Evolutionary conservation across 768 basidiomycete species (phyloP).

Genomic region (Mycena haematopus): DNA sequence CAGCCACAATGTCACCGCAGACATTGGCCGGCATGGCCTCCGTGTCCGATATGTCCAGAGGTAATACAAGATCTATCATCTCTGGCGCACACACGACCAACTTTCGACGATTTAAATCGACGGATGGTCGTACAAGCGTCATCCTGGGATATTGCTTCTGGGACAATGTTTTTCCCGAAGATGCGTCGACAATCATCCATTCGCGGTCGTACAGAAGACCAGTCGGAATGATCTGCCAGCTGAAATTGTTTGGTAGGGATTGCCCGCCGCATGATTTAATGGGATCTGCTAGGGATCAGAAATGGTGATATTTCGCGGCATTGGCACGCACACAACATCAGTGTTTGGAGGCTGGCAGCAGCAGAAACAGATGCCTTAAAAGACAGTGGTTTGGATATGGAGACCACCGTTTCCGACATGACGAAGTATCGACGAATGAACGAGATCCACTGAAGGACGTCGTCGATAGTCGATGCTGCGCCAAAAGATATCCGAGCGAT

Average conservation of each 20-base stretch:
- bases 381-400: slow-evolving; percentile 11
- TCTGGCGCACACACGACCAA: slow-evolving; percentile 23
- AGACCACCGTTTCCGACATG: slow-evolving; percentile 25
- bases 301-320: background rate
- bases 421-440: slow-evolving; percentile 32
- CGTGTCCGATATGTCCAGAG: slow-evolving; percentile 17
- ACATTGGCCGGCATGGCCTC: slow-evolving; percentile 16
- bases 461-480: slow-evolving; percentile 29
- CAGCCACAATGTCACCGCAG: slow-evolving; percentile 22
- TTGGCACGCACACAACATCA: slow-evolving; percentile 23
- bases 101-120: slow-evolving; percentile 17
- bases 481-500: slow-evolving; percentile 30
- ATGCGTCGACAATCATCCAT: slow-evolving; percentile 27
- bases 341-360: slow-evolving; percentile 15
- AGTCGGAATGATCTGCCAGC: slow-evolving; percentile 24
- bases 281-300: slow-evolving; percentile 22
- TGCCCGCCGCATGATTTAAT: slow-evolving; percentile 32
- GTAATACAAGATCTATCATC: slow-evolving; percentile 20
- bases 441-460: slow-evolving; percentile 27
- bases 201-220: slow-evolving; percentile 31
- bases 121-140: slow-evolving; percentile 25
- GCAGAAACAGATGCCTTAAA: background rate
- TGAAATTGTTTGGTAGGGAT: slow-evolving; percentile 13
- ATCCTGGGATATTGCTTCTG: slow-evolving; percentile 30
- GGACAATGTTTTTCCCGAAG: slow-evolving; percentile 26